phyloP scores from a whole-genome alignment of 2,329 filamentous ascomycete genomes.

The Penicillium verrucosum region DNA sequence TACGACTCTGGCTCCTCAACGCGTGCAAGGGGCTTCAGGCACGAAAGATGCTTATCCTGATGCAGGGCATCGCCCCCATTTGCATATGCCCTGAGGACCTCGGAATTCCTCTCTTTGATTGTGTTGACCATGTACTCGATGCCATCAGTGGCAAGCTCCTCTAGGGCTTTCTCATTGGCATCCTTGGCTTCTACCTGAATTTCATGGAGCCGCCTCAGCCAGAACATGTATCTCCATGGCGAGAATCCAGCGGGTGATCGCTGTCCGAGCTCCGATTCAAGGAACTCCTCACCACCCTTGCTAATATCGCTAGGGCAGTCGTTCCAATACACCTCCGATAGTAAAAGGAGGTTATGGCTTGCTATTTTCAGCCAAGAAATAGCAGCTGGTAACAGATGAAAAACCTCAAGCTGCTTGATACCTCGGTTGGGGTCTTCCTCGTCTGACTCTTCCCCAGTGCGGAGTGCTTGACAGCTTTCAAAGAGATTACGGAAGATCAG shows the following conservation, averaged over 20 bases:
- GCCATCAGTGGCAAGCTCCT: constrained; percentile 17
- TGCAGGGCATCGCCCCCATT: constrained; percentile 9
- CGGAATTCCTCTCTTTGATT: constrained; percentile 17
- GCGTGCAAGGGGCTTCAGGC: constrained; percentile 1
- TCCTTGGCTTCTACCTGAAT: constrained; percentile 20
- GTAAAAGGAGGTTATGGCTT: constrained; percentile 16
- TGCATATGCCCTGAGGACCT: constrained; percentile 14
- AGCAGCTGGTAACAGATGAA: constrained; percentile 18
- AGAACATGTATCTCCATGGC: constrained; percentile 28
- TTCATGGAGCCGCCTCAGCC: constrained; percentile 26
- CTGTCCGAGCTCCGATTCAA: constrained; percentile 23
- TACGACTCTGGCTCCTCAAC: background rate
- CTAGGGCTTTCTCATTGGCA: constrained; percentile 17
- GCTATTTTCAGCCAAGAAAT: constrained; percentile 19
- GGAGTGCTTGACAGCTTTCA: constrained; percentile 14
- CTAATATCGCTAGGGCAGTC: constrained; percentile 18
- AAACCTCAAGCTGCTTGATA: constrained; percentile 10
- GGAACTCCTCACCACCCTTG: constrained; percentile 16
- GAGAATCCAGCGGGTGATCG: constrained; percentile 23
- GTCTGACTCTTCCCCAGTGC: constrained; percentile 14
- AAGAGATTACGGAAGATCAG: constrained; percentile 18
- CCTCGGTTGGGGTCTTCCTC: constrained; percentile 12
- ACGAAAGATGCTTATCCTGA: constrained; percentile 13
- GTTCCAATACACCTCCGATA: constrained; percentile 23
- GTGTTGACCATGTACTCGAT: constrained; percentile 21